A percentile compares a stretch with the other conserved stretches of the same genome.
phyloP scores from a whole-genome alignment of 352 stramenopile species.

The Elongisporangium prolatum region DNA sequence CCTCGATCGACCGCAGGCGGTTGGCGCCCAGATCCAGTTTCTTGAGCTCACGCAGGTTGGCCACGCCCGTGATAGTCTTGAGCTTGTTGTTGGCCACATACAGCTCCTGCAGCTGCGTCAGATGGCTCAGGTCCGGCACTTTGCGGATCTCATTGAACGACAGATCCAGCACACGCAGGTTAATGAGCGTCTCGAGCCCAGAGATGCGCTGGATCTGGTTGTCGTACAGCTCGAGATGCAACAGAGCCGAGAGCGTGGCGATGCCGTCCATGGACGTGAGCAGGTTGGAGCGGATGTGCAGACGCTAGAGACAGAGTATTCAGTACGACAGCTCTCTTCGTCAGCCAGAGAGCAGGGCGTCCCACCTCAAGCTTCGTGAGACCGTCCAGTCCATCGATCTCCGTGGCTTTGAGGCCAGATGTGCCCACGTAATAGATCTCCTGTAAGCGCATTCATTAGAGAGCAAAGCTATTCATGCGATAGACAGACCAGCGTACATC shows the following conservation, averaged over 20 bases:
- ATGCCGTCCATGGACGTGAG: conserved; percentile 79
- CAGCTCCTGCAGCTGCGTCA: conserved; percentile 88
- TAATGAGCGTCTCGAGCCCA: conserved; percentile 48
- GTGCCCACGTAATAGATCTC: conserved; percentile 85
- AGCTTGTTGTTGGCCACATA: conserved; percentile 99
- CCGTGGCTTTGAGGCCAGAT: conserved; percentile 67
- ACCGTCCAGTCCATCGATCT: conserved; percentile 52
- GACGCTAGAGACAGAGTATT: conserved; percentile 12
- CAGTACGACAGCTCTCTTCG: not conserved
- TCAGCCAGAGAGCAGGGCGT: not conserved
- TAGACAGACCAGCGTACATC: not conserved
- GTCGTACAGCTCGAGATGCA: conserved; percentile 97
- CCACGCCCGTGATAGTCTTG: conserved; percentile 91
- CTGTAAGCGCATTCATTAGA: conserved; percentile 8
- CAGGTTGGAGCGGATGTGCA: conserved; percentile 82
- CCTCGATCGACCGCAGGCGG: conserved; percentile 90
- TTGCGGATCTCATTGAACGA: conserved; percentile 96
- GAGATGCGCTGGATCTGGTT: conserved; percentile 93
- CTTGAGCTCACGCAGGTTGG: conserved; percentile 74
- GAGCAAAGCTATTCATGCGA: not conserved
- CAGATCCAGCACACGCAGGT: conserved; percentile 90
- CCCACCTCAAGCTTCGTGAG: conserved; percentile 41
- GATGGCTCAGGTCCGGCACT: conserved; percentile 73
- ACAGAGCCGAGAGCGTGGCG: conserved; percentile 51
- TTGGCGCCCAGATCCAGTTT: conserved; percentile 98